Evolutionary conservation across 1,284 basidiomycete genomes (phyloP), one percentile per base, ranked within the genome.

Genomic region (Cryptococcus sp.): DNA sequence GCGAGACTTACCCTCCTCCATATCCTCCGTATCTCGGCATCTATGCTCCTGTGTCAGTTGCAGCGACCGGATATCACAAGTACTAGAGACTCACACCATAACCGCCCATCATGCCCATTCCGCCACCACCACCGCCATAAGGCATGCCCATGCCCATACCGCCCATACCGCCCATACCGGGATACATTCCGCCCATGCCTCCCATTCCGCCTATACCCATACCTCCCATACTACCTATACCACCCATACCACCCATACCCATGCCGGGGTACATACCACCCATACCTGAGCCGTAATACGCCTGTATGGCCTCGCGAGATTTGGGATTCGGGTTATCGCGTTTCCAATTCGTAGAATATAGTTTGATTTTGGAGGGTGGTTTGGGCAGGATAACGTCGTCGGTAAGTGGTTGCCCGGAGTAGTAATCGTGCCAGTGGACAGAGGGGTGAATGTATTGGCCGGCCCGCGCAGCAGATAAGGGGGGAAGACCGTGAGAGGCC

Each of bases 311-410:
- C 17, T 57, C 65, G 13, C 55, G 47, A 16, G 64, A 50, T 64
- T 65, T 70, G 11, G 57, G 63, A 50, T 67, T 67, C 16, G 60
- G 64, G 54, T 70, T 66, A 35, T 56, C 64, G 19, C 11, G 30
- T 70, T 70, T 64, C 70, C 70, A 70, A 69, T 72, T 67, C 23
- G 70, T 63, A 11, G 63, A 57, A 52, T 62, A 70, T 3, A 52
- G 45, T 49, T 60, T 60, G 47, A 61, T 50, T 25, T 53, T 57
- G 16, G 52, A 40, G 3, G 56, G 54, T 4, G 66, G 67, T 69
- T 69, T 68, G 15, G 70, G 68, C 16, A 58, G 25, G 27, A 57
- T 50, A n/a, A 40, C 22, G 22, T 47, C 47, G 45, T 58, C 56
- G 39, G 35, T 25, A 11, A 54, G 47, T 7, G 50, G 55, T 10